Conservation (phyloP, 768 basidiomycete species). For the Kockovaella imperatae region DNA sequence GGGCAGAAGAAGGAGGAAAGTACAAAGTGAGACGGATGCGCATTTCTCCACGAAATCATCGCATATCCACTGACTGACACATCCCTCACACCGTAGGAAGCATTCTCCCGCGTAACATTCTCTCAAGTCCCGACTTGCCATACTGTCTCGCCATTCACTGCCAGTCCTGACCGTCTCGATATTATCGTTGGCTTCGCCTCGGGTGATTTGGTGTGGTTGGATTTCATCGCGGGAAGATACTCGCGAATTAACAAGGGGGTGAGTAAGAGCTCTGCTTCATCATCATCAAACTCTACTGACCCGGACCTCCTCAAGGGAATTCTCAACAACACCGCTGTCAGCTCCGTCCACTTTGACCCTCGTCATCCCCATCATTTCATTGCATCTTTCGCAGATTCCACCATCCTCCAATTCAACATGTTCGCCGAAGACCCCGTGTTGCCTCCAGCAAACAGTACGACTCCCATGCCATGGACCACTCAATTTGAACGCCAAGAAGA, state of each 20-base stretch:
- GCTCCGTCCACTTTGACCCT: slow-evolving; percentile 32
- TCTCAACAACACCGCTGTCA: slow-evolving; percentile 38
- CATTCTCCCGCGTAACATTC: slow-evolving; percentile 75
- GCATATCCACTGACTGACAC: slow-evolving; percentile 1
- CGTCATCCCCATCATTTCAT: slow-evolving; percentile 33
- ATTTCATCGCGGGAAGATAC: slow-evolving; percentile 49
- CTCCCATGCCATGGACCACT: slow-evolving; percentile 28
- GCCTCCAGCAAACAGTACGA: slow-evolving; percentile 13
- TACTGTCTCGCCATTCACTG: slow-evolving; percentile 71
- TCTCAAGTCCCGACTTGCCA: slow-evolving; percentile 83
- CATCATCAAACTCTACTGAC: not conserved
- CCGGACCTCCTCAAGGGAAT: slow-evolving; percentile 24
- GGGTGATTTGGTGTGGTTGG: slow-evolving; percentile 95
- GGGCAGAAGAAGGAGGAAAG: slow-evolving; percentile 79
- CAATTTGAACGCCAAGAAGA: slow-evolving; percentile 14
- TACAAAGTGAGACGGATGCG: slow-evolving; percentile 56
- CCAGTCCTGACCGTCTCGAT: slow-evolving; percentile 70
- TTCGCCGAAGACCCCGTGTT: slow-evolving; percentile 42
- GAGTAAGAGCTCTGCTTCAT: slow-evolving; percentile 7
- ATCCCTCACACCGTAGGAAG: too few species aligned
- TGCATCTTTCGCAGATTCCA: slow-evolving; percentile 30
- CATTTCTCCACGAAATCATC: not conserved
- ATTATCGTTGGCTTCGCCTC: slow-evolving; percentile 85
- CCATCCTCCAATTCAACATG: slow-evolving; percentile 39
- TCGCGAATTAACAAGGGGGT: slow-evolving; percentile 43